Conservation (phyloP, 441 rosid genomes). For the Dalechampia spathulata region DNA sequence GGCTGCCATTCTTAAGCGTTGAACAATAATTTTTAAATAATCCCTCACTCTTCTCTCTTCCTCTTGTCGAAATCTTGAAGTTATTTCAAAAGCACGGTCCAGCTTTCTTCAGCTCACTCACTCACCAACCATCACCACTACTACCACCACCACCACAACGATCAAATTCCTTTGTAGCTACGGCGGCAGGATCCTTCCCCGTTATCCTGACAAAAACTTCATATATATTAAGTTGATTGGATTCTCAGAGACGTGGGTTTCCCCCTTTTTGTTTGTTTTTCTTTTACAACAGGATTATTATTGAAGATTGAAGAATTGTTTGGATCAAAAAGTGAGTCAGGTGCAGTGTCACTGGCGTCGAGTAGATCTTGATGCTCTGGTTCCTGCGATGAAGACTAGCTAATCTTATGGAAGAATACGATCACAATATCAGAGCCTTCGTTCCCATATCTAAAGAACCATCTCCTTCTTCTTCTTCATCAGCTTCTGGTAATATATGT, state of each 20-base stretch:
- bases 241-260: no score
- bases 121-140: neutral
- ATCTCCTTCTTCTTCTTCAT: conserved; percentile 28
- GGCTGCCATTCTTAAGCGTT: no score
- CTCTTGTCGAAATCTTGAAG: no score
- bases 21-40: no score
- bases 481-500: conserved; percentile 18
- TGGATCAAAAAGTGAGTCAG: conserved; percentile 38
- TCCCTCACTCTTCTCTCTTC: no score
- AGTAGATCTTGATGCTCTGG: conserved; percentile 85
- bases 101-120: conserved; percentile 18
- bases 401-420: conserved; percentile 78
- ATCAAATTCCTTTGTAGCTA: conserved; percentile 84
- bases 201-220: conserved; percentile 55
- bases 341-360: conserved; percentile 72
- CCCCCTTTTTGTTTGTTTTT: no score
- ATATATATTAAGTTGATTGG: no score
- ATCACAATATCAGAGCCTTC: conserved; percentile 67
- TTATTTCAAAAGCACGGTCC: conserved; percentile 32
- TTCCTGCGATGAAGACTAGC: conserved; percentile 77
- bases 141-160: conserved; percentile 20
- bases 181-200: conserved; percentile 78
- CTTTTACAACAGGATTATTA: conserved; percentile 41
- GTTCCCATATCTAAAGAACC: conserved; percentile 37
- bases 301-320: conserved; percentile 63